Evolutionary conservation across 2,329 filamentous ascomycete genomes (phyloP).

Genomic region (Laburnicola sp.): DNA sequence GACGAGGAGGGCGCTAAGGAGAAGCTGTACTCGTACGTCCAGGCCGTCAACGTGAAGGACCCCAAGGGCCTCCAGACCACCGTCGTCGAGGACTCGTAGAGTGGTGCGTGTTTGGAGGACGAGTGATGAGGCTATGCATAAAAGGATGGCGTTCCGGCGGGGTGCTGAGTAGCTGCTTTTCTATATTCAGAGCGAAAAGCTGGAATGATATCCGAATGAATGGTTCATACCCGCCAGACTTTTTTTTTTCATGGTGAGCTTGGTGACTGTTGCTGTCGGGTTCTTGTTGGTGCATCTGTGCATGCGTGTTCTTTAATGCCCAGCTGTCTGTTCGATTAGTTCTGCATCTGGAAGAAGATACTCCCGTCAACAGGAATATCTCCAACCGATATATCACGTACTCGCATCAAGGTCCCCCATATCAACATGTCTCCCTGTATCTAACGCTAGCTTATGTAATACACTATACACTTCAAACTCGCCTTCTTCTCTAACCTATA

Average conservation of each 20-base stretch:
- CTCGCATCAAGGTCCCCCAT: too few relatives aligned
- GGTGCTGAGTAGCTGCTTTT: constrained; percentile 38
- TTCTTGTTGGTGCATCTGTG: too few relatives aligned
- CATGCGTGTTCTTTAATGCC: too few relatives aligned
- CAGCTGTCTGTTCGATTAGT: too few relatives aligned
- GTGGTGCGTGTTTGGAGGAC: background rate
- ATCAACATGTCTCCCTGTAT: too few relatives aligned
- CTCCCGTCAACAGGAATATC: too few relatives aligned
- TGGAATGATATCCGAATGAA: constrained; percentile 42
- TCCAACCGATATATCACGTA: too few relatives aligned
- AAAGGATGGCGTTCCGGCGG: constrained; percentile 43
- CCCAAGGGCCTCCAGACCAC: constrained; percentile 95
- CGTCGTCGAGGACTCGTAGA: constrained; percentile 71
- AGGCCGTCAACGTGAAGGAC: constrained; percentile 99
- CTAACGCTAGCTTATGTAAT: too few relatives aligned
- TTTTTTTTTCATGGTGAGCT: background rate
- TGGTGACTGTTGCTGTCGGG: too few relatives aligned
- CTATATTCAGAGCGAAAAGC: constrained; percentile 34
- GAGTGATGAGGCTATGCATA: constrained; percentile 32
- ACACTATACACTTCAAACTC: too few relatives aligned
- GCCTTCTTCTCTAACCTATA: too few relatives aligned
- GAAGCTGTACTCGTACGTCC: constrained; percentile 99
- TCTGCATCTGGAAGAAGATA: too few relatives aligned
- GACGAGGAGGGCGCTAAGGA: constrained; percentile 99
- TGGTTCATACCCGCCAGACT: constrained; percentile 38